Base-by-base conservation (phyloP, 495 filamentous ascomycete species). In the Immersiella caudata region DNA sequence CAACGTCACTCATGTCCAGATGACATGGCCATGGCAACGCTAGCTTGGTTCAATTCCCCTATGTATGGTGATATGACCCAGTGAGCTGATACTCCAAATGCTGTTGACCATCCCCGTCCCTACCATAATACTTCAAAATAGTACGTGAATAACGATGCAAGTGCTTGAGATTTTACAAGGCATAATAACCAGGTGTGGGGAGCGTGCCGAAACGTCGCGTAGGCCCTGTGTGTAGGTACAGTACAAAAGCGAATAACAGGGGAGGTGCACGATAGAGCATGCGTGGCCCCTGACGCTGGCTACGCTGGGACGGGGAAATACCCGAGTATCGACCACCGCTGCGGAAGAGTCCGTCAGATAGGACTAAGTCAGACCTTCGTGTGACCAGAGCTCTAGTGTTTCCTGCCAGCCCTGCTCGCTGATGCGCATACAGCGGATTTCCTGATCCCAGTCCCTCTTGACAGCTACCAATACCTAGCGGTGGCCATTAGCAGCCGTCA, bases 401-500 rank as follows among this genome's bases (percentile, higher is more conserved):
- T n/a, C n/a, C n/a, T n/a, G n/a, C n/a, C n/a, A n/a, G n/a, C n/a
- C n/a, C n/a, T n/a, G n/a, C n/a, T n/a, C n/a, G n/a, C n/a, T n/a
- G n/a, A n/a, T n/a, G n/a, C n/a, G n/a, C n/a, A n/a, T n/a, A n/a
- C n/a, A n/a, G n/a, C n/a, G n/a, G n/a, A n/a, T n/a, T n/a, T 22
- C 29, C 18, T 20, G 20, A 46, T 33, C 35, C 33, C n/a, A 6
- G 59, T 61, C n/a, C 27, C 6, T 40, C 59, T 61, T 24, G n/a
- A 49, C 29, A 29, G n/a, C 20, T n/a, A 27, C 33, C 7, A 21
- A 26, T 50, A 22, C 65, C 66, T 74, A 75, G 33, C 62, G 75
- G 60, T 75, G 73, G 27, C 73, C 73, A 27, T 77, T 77, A 3
- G 66, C 60, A 1, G 70, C 63, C 8, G 64, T 64, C 24, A 70